Evolutionary conservation across 176 grass and related monocot genomes (phyloP).

Genomic region (Cymbopogon citratus): DNA sequence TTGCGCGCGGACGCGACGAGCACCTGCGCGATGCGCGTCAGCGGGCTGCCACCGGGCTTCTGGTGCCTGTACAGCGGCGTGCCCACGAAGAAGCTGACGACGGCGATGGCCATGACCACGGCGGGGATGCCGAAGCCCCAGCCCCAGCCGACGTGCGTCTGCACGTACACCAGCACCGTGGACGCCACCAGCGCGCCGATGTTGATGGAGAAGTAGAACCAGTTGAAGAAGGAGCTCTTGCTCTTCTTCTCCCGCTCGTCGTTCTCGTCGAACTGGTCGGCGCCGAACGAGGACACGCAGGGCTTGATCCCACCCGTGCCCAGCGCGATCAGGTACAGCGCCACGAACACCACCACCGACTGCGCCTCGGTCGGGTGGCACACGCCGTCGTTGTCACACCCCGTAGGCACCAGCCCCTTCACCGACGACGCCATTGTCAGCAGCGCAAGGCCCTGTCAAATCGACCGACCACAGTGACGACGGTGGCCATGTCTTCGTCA

Average conservation of each 20-base stretch:
- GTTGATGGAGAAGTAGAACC: slow-evolving; percentile 96
- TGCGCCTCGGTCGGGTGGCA: slow-evolving; percentile 56
- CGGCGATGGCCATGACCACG: slow-evolving; percentile 68
- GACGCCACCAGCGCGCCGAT: slow-evolving; percentile 76
- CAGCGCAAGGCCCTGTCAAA: slow-evolving; percentile 45
- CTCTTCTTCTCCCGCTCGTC: slow-evolving; percentile 50
- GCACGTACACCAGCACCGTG: slow-evolving; percentile 78
- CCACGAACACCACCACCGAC: slow-evolving; percentile 44
- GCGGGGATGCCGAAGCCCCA: slow-evolving; percentile 93
- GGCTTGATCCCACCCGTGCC: slow-evolving; percentile 93
- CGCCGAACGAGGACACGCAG: slow-evolving; percentile 75
- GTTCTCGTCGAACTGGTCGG: slow-evolving; percentile 78
- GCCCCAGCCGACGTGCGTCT: slow-evolving; percentile 76
- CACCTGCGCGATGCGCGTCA: slow-evolving; percentile 73
- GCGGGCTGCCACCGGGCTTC: slow-evolving; percentile 67
- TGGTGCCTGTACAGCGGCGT: slow-evolving; percentile 75
- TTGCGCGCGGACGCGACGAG: slow-evolving; percentile 50
- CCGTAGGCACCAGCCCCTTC: slow-evolving; percentile 38
- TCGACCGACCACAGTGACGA: not conserved
- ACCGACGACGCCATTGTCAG: slow-evolving; percentile 61
- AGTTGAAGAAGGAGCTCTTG: slow-evolving; percentile 90
- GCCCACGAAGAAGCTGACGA: slow-evolving; percentile 71
- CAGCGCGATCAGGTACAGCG: slow-evolving; percentile 68
- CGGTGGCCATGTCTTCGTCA: not conserved
- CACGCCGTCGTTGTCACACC: slow-evolving; percentile 12